Percentiles rank a stretch among this genome's conserved stretches.
Evolutionary conservation across 805 yeast genomes (phyloP).

Genomic region (Citeromyces nyonsensis): DNA sequence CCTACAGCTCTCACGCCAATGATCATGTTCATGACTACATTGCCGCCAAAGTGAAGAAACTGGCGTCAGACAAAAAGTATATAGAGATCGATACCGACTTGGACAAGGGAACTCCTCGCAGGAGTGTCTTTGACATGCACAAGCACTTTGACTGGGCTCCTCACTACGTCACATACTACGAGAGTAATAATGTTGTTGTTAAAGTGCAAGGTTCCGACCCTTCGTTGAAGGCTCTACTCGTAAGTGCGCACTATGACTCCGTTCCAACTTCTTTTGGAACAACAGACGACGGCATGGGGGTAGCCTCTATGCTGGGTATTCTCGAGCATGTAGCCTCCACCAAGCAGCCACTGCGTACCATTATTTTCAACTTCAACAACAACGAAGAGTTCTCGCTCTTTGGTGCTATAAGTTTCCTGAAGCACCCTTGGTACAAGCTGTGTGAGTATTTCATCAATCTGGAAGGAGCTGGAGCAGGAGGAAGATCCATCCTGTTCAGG

Average conservation of each 20-base stretch:
- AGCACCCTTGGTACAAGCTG: conserved; percentile 55
- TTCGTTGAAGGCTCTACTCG: conserved; percentile 45
- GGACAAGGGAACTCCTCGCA: conserved; percentile 19
- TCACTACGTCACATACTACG: conserved; percentile 54
- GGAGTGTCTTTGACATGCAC: conserved; percentile 5
- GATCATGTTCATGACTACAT: conserved; percentile 64
- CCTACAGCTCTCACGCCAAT: conserved; percentile 66
- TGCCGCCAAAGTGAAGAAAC: conserved; percentile 19
- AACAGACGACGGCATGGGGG: conserved; percentile 87
- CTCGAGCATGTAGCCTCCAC: conserved; percentile 27
- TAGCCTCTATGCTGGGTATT: conserved; percentile 66
- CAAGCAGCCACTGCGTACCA: conserved; percentile 48
- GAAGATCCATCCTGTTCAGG: conserved; percentile 68
- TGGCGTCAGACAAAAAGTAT: conserved; percentile 15
- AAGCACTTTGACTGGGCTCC: no score
- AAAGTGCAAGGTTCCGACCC: conserved; percentile 52
- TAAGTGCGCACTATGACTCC: conserved; percentile 82
- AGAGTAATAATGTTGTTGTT: conserved; percentile 69
- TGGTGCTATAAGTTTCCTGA: conserved; percentile 64
- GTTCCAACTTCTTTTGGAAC: conserved; percentile 82
- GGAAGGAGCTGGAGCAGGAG: conserved; percentile 92
- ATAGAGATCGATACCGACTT: conserved; percentile 25
- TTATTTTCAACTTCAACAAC: conserved; percentile 77
- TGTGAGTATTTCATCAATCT: conserved; percentile 59
- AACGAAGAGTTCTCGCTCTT: conserved; percentile 79